Evolutionary conservation across 1,139 yeast species (phyloP), one percentile per base, ranked within the genome.

Genomic region (Pichia sp.): DNA sequence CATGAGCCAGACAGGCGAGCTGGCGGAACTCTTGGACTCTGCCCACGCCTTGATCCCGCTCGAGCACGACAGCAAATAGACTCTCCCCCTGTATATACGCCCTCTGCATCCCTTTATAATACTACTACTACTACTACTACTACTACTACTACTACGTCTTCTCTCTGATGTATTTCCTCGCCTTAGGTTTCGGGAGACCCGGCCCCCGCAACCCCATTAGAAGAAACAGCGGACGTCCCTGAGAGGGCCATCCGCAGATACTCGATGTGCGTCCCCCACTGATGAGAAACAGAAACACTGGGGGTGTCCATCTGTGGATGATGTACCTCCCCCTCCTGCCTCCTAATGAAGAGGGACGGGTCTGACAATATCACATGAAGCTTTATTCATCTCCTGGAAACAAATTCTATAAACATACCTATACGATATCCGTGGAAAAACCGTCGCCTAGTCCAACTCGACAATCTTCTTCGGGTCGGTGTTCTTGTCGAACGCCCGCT

Each of bases 1-100:
- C 55, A 91, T 93, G 98, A 89, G 96, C 46, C 89, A 87, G 63
- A 66, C 71, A 50, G 99, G 99, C n/a, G 97, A 93, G 65, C 78
- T 93, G 56, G 83, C 91, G 19, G 93, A 90, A 50, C 69, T 91
- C 58, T 75, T 93, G 55, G 98, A 91, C 59, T 73, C 80, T 55
- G 88, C 86, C 53, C 80, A 83, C 54, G 95, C 89, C 46, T 78
- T 93, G 58, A 82, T 89, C 36, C 91, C 95, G 13, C 88, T 83
- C 65, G 91, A 84, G 55, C 48, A 55, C n/a, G 50, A 48, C 19
- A 46, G 26, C 34, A 23, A 21, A 16, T 3, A 7, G n/a, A 2
- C 9, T 4, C 9, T 2, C 25, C 26, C 3, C 41, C 18, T 41
- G 31, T 46, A 10, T 39, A 49, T 21, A 44, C 28, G 28, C 28